phyloP scores from a whole-genome alignment of 176 grass and related monocot genomes.

The Saccharum officinarum region DNA sequence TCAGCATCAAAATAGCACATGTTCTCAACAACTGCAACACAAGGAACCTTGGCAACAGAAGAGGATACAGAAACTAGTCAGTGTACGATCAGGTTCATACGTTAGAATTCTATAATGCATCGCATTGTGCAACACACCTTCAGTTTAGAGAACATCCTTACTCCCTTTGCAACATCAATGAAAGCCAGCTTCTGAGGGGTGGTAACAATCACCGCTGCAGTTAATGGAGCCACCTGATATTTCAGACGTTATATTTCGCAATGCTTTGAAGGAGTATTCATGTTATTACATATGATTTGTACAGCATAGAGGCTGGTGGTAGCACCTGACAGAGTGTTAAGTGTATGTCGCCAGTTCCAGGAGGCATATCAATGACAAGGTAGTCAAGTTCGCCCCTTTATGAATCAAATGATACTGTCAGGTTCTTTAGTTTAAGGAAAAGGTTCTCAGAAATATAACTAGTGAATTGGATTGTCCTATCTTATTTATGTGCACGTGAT shows the following conservation, averaged over 20 bases:
- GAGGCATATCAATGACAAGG: constrained; percentile 98
- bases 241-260: constrained; percentile 29
- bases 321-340: constrained; percentile 94
- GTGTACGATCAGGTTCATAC: neutral
- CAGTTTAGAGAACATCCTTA: constrained; percentile 98
- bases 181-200: constrained; percentile 95
- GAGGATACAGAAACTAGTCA: constrained; percentile 12
- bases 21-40: constrained; percentile 96
- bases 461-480: neutral
- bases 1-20: constrained; percentile 99
- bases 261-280: neutral
- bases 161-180: constrained; percentile 99
- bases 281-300: neutral
- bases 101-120: constrained; percentile 17
- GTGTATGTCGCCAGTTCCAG: constrained; percentile 98
- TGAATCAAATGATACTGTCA: constrained; percentile 33
- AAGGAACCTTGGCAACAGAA: constrained; percentile 72
- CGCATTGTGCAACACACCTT: constrained; percentile 58
- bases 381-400: constrained; percentile 96
- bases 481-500: constrained; percentile 21
- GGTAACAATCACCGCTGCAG: constrained; percentile 94
- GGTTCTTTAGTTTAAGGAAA: constrained; percentile 16
- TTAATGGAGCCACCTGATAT: constrained; percentile 88
- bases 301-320: constrained; percentile 21
- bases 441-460: neutral